Conservation (phyloP, 495 filamentous ascomycete genomes). For the Penicillium pulvis region DNA sequence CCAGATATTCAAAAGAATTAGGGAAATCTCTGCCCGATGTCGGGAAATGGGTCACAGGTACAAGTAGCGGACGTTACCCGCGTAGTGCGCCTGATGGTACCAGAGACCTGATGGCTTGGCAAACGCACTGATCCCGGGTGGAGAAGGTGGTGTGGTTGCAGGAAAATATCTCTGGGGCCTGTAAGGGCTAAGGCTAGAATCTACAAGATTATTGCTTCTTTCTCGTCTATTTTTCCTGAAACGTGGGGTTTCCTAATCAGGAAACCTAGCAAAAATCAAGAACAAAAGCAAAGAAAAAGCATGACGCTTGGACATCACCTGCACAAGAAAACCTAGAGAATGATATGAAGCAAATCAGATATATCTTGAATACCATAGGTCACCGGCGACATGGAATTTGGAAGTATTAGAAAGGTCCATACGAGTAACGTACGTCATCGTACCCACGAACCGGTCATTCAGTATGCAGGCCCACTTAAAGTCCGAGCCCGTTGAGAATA, state of each 20-base stretch:
- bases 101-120: slow-evolving; percentile 5
- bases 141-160: neutral
- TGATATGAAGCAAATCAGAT: no score
- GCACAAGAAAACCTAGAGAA: neutral
- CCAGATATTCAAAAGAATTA: no score
- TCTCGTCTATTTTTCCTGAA: slow-evolving; percentile 22
- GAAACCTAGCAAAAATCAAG: neutral
- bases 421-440: no score
- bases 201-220: neutral
- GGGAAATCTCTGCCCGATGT: slow-evolving; percentile 18
- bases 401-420: no score
- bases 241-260: slow-evolving; percentile 15
- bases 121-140: neutral
- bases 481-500: no score
- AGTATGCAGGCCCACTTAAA: no score
- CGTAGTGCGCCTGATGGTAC: neutral
- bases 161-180: neutral
- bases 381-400: no score
- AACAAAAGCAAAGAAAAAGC: neutral
- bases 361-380: no score
- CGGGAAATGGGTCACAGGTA: slow-evolving; percentile 11
- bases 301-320: slow-evolving; percentile 3
- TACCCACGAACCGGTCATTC: no score
- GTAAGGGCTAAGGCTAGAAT: no score
- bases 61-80: neutral